Base-by-base conservation (phyloP, 352 stramenopile genomes). In the Phytophthora hybrid region DNA sequence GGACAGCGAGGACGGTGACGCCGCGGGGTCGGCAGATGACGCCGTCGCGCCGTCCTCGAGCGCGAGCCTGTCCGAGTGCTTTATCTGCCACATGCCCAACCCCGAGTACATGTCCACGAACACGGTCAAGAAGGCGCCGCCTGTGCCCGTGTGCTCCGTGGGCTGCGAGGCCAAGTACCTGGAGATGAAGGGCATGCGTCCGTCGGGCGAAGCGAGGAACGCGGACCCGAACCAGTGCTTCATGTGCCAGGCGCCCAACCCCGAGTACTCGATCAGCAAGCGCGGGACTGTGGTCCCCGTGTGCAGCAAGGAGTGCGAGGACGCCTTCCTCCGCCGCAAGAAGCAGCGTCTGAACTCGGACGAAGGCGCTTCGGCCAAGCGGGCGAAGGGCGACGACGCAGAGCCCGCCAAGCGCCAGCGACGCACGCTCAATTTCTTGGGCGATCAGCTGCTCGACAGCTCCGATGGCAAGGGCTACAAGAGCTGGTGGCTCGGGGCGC, bases 401-500 rank as follows among this genome's bases (percentile, higher is more conserved):
- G 78, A 81, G 58, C 79, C 83, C 13, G 69, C 65, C 16, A 88
- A 88, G 70, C 74, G 82, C 26, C 73, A 81, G 59, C 75, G 81
- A 41, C 85, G 80, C 57, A 81, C 80, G 66, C 87, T 94, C 23
- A 94, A 87, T 56, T 93, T 93, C 34, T 63, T 94, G 49, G 83
- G 88, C 44, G 87, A 94, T 49, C 87, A 94, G 55, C 73, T 94
- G 59, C 84, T 93, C 32, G 84, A 90, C 47, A 88, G 74, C 39
- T 85, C 90, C 14, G 79, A 92, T 51, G 79, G 79, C 63, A 91
- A 91, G 57, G 83, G 84, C n/a, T 93, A 94, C 73, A 94, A 93
- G 68, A 95, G 88, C 66, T 95, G 88, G 88, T 95, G 88, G 88
- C 84, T 93, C 37, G 87, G 88, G 29, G 88, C 88, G 13, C 71